Evolutionary conservation across 371 early-diverging fungal species (phyloP), one percentile per base, ranked within the genome.

Genomic region (Haplosporangium sp.): DNA sequence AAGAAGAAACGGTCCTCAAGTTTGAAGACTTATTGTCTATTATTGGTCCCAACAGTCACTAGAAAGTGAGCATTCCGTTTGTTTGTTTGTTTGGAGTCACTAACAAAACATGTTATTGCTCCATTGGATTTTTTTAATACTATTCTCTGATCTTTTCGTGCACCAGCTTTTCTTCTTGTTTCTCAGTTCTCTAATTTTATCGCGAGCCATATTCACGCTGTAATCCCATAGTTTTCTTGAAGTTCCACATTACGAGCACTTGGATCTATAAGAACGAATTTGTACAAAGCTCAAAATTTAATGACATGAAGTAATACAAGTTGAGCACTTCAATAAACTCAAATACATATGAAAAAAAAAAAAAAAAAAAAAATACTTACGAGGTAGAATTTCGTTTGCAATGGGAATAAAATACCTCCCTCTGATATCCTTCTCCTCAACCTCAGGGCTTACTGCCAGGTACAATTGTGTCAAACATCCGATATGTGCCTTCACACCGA

Each of bases 391-490:
- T 40, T 77, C 77, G 11, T 68, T 64, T 1, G 69, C 72, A 11
- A 69, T 61, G 0, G 77, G 72, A 17, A 77, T 56, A 72, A 72
- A 77, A 52, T 77, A 72, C 45, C 55, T 13, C 1, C 77, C 77
- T 7, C 72, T 44, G 19, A 69, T 55, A 47, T 72, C 58, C 62
- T 47, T 48, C 52, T 61, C 66, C 37, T 65, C 72, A 17, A 72
- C 27, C 27, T 77, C 69, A 20, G 91, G 89, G 13, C 91, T 88
- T 8, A 91, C 86, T 1, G 91, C 92, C 20, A 88, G 65, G 52
- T 88, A 89, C n/a, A 92, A 70, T 37, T 89, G 87, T 1, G 92
- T 88, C 55, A 89, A 70, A 4, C 91, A 86, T 17, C 92, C 93
- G 1, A n/a, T 15, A 44, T 8, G n/a, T 20, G 6, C 2, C 19